Base-by-base conservation (phyloP, 108 stramenopile species). In the Pelagomonas calceolata region DNA sequence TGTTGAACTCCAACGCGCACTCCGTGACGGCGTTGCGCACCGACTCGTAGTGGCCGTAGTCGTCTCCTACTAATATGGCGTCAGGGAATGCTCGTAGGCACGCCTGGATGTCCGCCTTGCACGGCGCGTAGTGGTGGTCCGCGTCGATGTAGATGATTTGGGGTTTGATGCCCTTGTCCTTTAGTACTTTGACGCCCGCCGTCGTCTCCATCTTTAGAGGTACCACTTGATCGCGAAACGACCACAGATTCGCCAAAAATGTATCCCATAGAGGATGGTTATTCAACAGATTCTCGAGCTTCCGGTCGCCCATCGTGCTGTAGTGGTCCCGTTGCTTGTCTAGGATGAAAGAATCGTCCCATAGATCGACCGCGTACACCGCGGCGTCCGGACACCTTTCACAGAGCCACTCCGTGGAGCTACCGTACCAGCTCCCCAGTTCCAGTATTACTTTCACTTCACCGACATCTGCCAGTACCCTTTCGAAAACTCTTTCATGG, bases 81-180 rank as follows among this genome's bases (percentile, higher is more conserved):
- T 73, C 60, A 1, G 73, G 73, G 37, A 73, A 73, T 3, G n/a
- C 31, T n/a, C 67, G 29, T 4, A 68, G 36, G 35, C 67, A 67
- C 17, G 12, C 14, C 7, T 4, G 4, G 29, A 73, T 33, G 32
- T 73, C 73, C 46, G 15, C 36, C 66, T 65, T 32, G 4, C 4
- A 4, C 21, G 14, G 0, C 34, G 37, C 73, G 60, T 73, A 73
- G 60, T 73, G 73, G 36, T 73, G 73, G 73, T 64, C 64, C 64
- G 73, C 73, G 60, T 73, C 73, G 34, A 73, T 73, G 60, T 73
- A 73, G 32, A 73, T 73, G 32, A 73, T 29, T 5, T 73, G 66
- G 32, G 73, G 73, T 34, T 67, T 4, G 32, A 73, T 32, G 26
- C 35, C 35, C 12, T 0, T 4, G 1, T 67, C 66, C 34, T 29